These are phyloP conservation scores for Euphrasia arctica DNA, from an alignment of 305 asterid genomes.

Conservation along the genomic window DNA sequence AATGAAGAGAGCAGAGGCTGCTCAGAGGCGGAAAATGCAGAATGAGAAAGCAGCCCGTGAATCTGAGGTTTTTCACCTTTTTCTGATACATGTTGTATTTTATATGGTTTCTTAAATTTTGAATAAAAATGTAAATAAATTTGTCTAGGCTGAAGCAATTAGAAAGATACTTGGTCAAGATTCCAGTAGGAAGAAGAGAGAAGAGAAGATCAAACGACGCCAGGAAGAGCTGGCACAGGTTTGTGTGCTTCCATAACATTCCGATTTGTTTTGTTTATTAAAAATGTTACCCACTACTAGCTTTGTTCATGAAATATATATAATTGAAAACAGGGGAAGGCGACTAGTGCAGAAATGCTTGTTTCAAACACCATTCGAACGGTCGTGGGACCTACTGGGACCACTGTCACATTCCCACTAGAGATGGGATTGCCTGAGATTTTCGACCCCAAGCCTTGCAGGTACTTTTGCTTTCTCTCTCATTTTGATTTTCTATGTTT, in stretches of 20 bases:
- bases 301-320: background rate
- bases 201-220: slow-evolving; percentile 5
- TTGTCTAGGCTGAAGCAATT: slow-evolving; percentile 56
- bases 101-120: background rate
- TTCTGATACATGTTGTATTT: slow-evolving; percentile 7
- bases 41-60: slow-evolving; percentile 95
- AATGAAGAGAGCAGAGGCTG: slow-evolving; percentile 85
- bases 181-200: slow-evolving; percentile 18
- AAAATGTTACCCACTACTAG: slow-evolving; percentile 1
- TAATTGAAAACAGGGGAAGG: slow-evolving; percentile 58
- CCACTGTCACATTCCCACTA: slow-evolving; percentile 77
- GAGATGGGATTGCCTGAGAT: slow-evolving; percentile 81
- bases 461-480: slow-evolving; percentile 33
- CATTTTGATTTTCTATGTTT: background rate
- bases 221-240: slow-evolving; percentile 18
- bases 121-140: slow-evolving; percentile 15
- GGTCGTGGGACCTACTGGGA: slow-evolving; percentile 78
- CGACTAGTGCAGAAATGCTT: slow-evolving; percentile 60
- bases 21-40: slow-evolving; percentile 84
- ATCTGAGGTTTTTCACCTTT: slow-evolving; percentile 60
- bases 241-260: slow-evolving; percentile 4
- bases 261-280: background rate
- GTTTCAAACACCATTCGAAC: slow-evolving; percentile 68
- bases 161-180: slow-evolving; percentile 15
- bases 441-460: slow-evolving; percentile 51